Conservation (phyloP, 768 basidiomycete species). For the Ephemerocybe angulata region DNA sequence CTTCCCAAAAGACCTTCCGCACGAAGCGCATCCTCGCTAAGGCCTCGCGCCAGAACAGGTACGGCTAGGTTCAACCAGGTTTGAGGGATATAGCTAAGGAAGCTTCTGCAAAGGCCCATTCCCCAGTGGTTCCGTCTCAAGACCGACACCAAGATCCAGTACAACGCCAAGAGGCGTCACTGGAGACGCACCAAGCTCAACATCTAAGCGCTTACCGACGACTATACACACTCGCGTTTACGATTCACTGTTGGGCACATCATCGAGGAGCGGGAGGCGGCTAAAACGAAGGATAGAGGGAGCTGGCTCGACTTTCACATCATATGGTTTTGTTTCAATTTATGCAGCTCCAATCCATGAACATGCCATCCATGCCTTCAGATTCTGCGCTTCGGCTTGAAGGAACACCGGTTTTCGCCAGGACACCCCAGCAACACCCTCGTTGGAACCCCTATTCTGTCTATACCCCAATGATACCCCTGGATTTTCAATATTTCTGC, state of each 20-base stretch:
- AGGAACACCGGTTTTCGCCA: no score
- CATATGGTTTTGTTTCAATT: conserved; percentile 6
- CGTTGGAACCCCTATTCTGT: no score
- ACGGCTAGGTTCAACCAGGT: conserved; percentile 20
- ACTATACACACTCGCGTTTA: neutral
- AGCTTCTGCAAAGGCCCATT: conserved; percentile 73
- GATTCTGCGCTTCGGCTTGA: neutral
- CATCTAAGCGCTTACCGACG: conserved; percentile 52
- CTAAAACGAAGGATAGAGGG: conserved; percentile 1
- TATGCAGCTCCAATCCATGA: conserved; percentile 5
- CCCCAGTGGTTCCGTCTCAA: conserved; percentile 99
- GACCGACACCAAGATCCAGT: conserved; percentile 94
- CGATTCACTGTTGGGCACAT: neutral
- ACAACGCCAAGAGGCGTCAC: conserved; percentile 96
- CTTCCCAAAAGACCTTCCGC: conserved; percentile 98
- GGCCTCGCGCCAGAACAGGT: conserved; percentile 95
- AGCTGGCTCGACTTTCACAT: neutral
- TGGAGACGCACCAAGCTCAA: conserved; percentile 99
- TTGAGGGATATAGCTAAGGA: neutral
- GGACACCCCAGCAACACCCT: no score
- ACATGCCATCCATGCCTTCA: neutral
- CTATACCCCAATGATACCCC: no score
- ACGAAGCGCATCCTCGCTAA: conserved; percentile 98
- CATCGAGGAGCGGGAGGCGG: neutral
- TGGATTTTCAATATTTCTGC: no score